Evolutionary conservation across 2,329 filamentous ascomycete species (phyloP).

Genomic region (Pyricularia pennisetigena): DNA sequence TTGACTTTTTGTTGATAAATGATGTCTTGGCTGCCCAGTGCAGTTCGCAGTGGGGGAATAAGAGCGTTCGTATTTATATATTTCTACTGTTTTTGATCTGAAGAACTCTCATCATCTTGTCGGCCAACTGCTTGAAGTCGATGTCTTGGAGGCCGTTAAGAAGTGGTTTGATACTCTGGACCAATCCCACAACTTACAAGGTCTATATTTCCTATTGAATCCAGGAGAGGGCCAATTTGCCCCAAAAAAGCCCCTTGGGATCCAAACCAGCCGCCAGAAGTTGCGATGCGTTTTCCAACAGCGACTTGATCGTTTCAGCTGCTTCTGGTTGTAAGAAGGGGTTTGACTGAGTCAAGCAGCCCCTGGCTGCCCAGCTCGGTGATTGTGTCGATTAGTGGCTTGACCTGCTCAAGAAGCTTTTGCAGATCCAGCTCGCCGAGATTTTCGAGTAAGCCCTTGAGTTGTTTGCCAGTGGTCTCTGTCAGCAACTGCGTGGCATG

Average conservation of each 20-base stretch:
- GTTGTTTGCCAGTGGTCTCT: not conserved
- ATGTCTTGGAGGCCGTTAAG: not conserved
- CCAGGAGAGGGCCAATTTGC: not conserved
- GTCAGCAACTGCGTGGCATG: not conserved
- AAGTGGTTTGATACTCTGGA: not conserved
- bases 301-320: not conserved
- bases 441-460: not conserved
- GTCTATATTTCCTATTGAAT: not conserved
- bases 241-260: not conserved
- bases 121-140: not conserved
- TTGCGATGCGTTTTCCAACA: constrained; percentile 14
- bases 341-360: constrained; percentile 22
- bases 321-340: not conserved
- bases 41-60: too few relatives aligned
- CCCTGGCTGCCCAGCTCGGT: constrained; percentile 22
- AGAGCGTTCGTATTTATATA: too few relatives aligned
- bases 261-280: constrained; percentile 15
- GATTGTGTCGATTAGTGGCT: constrained; percentile 18
- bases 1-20: too few relatives aligned
- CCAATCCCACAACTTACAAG: not conserved
- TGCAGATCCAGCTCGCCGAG: not conserved
- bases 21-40: too few relatives aligned
- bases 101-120: too few relatives aligned
- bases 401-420: not conserved
- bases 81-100: too few relatives aligned